Base-by-base conservation (phyloP, 192 early-diverging fungal species). In the Umbelopsis isabellina region DNA sequence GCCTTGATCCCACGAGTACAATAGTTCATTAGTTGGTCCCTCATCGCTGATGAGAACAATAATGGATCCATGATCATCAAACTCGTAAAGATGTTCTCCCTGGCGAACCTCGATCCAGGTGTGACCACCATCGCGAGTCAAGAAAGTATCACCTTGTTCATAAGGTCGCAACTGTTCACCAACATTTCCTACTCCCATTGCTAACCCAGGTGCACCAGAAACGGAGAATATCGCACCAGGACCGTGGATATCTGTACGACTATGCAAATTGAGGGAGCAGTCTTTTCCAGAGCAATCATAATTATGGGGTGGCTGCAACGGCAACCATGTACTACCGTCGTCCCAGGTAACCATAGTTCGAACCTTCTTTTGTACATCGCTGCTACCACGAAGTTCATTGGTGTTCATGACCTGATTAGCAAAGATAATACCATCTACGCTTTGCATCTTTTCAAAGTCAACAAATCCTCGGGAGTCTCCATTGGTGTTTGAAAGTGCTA, bases 181-280 rank as follows among this genome's bases (percentile, higher is more conserved):
- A 1, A 96, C 91, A 72, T 94, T 94, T 18, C 97, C 97, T 5
- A 97, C 89, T n/a, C 91, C 96, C 78, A 97, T 83, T 69, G 96
- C 84, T 9, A 94, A 77, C 18, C 96, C 96, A 3, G 92, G 86
- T 6, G 95, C 92, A 1, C 89, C 71, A 8, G 80, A 37, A 0
- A 90, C 84, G 49, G 92, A 90, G 69, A 91, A 97, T 9, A 89
- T 84, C 10, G 83, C 75, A 21, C 85, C 88, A 23, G 80, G 75
- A 8, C 83, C 85, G 75, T 69, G 85, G 70, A 82, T 90, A 73
- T 75, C 90, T 51, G 88, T 91, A 70, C 84, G 91, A 66, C 90
- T 87, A 75, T 94, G 94, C 48, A 98, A 73, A 75, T 99, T 86
- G 30, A 99, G 83, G 33, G 80, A 71, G 78, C 94, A 95, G 61